These are phyloP conservation scores for Trichoderma semiorbis DNA, from an alignment of 2,329 filamentous ascomycete species.

Conservation along the genomic window DNA sequence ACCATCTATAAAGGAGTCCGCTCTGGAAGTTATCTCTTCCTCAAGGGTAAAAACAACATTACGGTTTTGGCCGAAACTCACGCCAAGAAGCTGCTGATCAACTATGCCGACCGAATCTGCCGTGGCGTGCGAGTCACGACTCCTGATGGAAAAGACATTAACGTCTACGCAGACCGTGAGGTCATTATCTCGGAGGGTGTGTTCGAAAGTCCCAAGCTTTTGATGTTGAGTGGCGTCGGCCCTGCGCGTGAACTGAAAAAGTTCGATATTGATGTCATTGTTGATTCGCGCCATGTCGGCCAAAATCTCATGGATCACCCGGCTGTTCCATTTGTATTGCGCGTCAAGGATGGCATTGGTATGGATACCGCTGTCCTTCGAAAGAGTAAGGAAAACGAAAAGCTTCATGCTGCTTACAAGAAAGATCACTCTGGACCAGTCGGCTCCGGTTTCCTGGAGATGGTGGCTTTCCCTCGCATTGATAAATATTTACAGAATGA, in stretches of 20 bases:
- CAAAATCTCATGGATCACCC: conserved; percentile 62
- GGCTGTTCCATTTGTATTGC: conserved; percentile 49
- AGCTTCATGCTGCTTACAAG: conserved; percentile 35
- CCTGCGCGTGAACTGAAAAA: conserved; percentile 50
- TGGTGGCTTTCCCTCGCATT: conserved; percentile 57
- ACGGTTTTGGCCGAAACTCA: conserved; percentile 46
- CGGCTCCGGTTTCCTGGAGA: conserved; percentile 42
- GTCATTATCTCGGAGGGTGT: conserved; percentile 50
- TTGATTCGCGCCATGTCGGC: conserved; percentile 60
- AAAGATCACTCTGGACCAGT: conserved; percentile 38
- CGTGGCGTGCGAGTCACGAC: conserved; percentile 47
- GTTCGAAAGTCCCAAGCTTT: conserved; percentile 62
- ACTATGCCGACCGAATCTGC: conserved; percentile 37
- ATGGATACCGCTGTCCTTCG: conserved; percentile 42
- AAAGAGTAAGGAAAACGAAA: conserved; percentile 32
- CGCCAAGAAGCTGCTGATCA: conserved; percentile 53
- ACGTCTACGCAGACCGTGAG: conserved; percentile 46
- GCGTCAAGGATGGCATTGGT: conserved; percentile 39
- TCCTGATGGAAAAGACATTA: conserved; percentile 35
- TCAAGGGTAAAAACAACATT: conserved; percentile 53
- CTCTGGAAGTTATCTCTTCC: conserved; percentile 48
- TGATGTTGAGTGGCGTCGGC: conserved; percentile 62
- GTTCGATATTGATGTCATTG: conserved; percentile 50
- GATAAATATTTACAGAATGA: conserved; percentile 49
- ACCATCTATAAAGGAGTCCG: conserved; percentile 55